phyloP scores from a whole-genome alignment of 2,329 filamentous ascomycete species.

The Aspergillus fumigatiaffinis region DNA sequence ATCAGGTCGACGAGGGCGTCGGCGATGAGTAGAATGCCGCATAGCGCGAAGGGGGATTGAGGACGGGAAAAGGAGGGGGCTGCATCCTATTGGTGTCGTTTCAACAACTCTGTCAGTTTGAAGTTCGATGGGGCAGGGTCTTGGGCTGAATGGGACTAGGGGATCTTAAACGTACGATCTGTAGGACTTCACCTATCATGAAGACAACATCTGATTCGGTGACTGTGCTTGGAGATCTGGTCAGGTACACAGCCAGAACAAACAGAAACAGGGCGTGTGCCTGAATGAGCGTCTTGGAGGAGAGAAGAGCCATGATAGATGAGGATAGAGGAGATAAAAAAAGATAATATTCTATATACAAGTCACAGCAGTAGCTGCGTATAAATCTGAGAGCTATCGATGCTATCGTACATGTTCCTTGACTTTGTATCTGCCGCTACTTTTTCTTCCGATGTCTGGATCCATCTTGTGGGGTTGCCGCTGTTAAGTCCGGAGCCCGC shows the following conservation, averaged over 20 bases:
- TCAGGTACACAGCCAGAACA: slow-evolving; percentile 77
- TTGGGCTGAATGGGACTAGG: neutral
- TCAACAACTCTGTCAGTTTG: slow-evolving; percentile 5
- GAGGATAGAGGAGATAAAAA: neutral
- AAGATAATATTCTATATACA: slow-evolving; percentile 1
- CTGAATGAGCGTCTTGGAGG: slow-evolving; percentile 74
- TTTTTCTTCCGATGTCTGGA: neutral
- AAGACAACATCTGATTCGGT: slow-evolving; percentile 77
- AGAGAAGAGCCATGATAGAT: slow-evolving; percentile 70
- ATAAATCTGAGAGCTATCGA: neutral
- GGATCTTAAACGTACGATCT: slow-evolving; percentile 55
- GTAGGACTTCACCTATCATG: slow-evolving; percentile 78
- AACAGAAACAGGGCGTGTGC: slow-evolving; percentile 80
- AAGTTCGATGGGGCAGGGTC: neutral
- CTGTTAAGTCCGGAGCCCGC: slow-evolving; percentile 15
- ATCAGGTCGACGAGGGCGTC: slow-evolving; percentile 63
- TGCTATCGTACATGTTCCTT: slow-evolving; percentile 6
- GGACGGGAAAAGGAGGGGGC: slow-evolving; percentile 65
- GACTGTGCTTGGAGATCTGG: slow-evolving; percentile 67
- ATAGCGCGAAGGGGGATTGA: slow-evolving; percentile 63
- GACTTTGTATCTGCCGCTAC: neutral
- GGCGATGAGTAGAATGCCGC: slow-evolving; percentile 67
- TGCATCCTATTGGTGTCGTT: slow-evolving; percentile 39
- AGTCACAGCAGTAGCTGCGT: neutral
- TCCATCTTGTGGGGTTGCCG: slow-evolving; percentile 22